Conservation (phyloP, 164 flowering plant species). For the Magnolia kwangsiensis region DNA sequence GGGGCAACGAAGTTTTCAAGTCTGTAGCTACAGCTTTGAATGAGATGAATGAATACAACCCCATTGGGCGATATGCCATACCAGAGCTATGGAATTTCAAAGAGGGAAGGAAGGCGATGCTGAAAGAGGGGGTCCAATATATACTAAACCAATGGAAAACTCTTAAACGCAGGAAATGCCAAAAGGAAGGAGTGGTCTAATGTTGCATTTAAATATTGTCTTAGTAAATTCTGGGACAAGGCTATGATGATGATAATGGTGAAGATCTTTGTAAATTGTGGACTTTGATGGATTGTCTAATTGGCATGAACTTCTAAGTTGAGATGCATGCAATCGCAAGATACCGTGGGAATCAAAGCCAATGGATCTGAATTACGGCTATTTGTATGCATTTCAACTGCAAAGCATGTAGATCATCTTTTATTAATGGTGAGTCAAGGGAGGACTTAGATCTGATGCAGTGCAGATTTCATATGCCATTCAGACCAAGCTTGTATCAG, state of each 20-base stretch:
- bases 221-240: no score
- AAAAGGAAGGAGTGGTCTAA: not conserved
- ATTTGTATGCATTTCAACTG: not conserved
- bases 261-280: not conserved
- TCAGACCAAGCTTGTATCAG: not conserved
- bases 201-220: not conserved
- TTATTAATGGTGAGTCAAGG: not conserved
- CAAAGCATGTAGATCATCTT: not conserved
- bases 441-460: not conserved
- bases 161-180: conserved; percentile 24
- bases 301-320: no score
- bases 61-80: conserved; percentile 46
- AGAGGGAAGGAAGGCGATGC: conserved; percentile 45
- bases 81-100: conserved; percentile 54
- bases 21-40: conserved; percentile 39
- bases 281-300: no score
- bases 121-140: conserved; percentile 38
- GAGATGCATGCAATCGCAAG: no score
- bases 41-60: conserved; percentile 55
- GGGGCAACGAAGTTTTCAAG: conserved; percentile 36
- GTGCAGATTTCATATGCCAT: not conserved
- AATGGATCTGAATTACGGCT: not conserved
- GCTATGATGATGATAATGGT: not conserved
- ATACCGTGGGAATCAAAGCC: not conserved
- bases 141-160: conserved; percentile 28